Percentiles rank a stretch among this genome's conserved stretches.
phyloP scores from a whole-genome alignment of 2,329 filamentous ascomycete genomes.

The Trichophyton schoenleinii region DNA sequence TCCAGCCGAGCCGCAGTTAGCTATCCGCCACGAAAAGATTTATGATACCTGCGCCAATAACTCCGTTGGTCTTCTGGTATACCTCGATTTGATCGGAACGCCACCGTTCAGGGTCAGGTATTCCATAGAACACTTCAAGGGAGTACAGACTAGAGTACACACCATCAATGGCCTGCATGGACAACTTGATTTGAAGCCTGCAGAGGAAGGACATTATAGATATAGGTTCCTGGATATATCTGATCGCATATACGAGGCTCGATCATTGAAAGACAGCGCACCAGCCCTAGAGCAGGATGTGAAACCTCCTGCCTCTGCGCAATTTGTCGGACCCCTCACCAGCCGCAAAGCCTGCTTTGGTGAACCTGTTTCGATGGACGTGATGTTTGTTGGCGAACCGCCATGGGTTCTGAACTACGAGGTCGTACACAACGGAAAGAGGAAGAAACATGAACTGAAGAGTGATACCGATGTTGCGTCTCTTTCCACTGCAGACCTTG shows the following conservation, averaged over 20 bases:
- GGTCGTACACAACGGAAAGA: conserved; percentile 75
- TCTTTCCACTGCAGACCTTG: conserved; percentile 62
- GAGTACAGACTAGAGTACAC: conserved; percentile 42
- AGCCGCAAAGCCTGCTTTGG: conserved; percentile 64
- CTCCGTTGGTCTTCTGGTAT: conserved; percentile 77
- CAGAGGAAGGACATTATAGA: conserved; percentile 68
- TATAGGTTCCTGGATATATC: conserved; percentile 74
- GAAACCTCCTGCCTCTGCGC: conserved; percentile 77
- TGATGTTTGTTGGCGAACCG: conserved; percentile 65
- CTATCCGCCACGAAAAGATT: conserved; percentile 64
- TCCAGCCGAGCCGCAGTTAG: conserved; percentile 70
- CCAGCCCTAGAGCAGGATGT: conserved; percentile 73
- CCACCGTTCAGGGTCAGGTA: conserved; percentile 82
- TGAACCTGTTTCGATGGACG: conserved; percentile 60
- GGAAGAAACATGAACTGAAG: conserved; percentile 54
- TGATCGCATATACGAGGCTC: conserved; percentile 65
- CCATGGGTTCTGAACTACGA: conserved; percentile 91
- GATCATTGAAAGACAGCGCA: conserved; percentile 48
- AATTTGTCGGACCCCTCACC: conserved; percentile 46
- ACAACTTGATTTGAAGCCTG: conserved; percentile 73
- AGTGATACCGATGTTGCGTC: conserved; percentile 53
- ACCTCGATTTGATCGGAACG: conserved; percentile 80
- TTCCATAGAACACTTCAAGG: conserved; percentile 51
- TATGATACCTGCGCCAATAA: conserved; percentile 92
- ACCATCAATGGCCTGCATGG: conserved; percentile 60